Conservation (phyloP, 176 grass and related monocot genomes). For the Pontederia paniculata region DNA sequence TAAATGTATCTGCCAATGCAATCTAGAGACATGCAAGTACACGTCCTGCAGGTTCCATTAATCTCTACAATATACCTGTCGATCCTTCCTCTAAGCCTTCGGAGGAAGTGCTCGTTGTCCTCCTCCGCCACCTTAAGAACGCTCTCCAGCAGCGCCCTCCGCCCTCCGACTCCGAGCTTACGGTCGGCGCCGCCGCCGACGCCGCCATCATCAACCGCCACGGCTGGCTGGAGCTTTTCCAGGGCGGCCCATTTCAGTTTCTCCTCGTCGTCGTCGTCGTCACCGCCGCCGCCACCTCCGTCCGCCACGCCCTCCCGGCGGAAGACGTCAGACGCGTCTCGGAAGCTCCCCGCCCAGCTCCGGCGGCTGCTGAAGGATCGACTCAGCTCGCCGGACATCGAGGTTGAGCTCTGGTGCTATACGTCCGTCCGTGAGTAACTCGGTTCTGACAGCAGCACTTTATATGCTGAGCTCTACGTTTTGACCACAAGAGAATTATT, state of each 20-base stretch:
- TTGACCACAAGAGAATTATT: too few species aligned
- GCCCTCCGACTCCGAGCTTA: slow-evolving; percentile 24
- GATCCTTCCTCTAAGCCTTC: slow-evolving; percentile 28
- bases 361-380: slow-evolving; percentile 13
- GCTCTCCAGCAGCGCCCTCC: slow-evolving; percentile 35
- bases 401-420: background rate
- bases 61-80: slow-evolving; percentile 26
- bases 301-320: background rate
- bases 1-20: background rate
- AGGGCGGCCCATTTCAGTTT: slow-evolving; percentile 64
- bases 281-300: too few species aligned
- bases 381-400: background rate
- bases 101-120: slow-evolving; percentile 58
- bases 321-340: slow-evolving; percentile 27
- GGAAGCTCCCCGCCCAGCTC: slow-evolving; percentile 19
- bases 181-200: slow-evolving; percentile 31
- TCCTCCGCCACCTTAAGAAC: slow-evolving; percentile 52
- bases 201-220: background rate
- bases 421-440: too few species aligned
- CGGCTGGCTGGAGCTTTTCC: slow-evolving; percentile 57
- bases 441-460: too few species aligned
- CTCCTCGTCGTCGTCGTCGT: slow-evolving; percentile 69
- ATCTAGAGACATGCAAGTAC: background rate
- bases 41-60: background rate
- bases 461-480: too few species aligned